Evolutionary conservation across 345 rosid species (phyloP).

Genomic region (Rhizophora mangle): DNA sequence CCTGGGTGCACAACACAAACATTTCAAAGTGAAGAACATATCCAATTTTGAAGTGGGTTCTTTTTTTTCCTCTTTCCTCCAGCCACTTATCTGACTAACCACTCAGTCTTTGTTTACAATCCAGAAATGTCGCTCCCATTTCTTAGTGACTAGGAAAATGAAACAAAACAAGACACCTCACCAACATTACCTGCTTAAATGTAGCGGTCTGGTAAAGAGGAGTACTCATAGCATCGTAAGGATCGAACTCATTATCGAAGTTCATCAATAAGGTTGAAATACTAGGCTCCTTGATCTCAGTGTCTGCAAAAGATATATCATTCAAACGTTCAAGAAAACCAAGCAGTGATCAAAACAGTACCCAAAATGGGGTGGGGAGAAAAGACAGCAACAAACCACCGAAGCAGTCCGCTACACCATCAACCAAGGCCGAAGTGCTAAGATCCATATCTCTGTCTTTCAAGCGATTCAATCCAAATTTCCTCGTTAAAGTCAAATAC

Average conservation of each 20-base stretch:
- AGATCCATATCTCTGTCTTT: slow-evolving; percentile 43
- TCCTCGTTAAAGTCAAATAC: slow-evolving; percentile 21
- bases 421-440: slow-evolving; percentile 41
- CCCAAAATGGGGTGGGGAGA: neutral
- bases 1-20: too few species aligned
- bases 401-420: slow-evolving; percentile 24
- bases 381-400: slow-evolving; percentile 33
- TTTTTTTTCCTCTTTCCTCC: too few species aligned
- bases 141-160: neutral
- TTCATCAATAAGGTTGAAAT: slow-evolving; percentile 72
- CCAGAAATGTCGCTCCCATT: too few species aligned
- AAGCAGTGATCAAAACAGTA: neutral
- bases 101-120: too few species aligned
- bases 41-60: too few species aligned
- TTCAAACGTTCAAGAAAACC: neutral
- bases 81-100: too few species aligned
- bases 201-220: slow-evolving; percentile 95
- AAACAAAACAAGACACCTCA: neutral
- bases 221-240: slow-evolving; percentile 73
- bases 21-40: too few species aligned
- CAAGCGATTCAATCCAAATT: slow-evolving; percentile 41
- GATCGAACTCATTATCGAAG: slow-evolving; percentile 68
- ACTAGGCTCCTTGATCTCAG: slow-evolving; percentile 49
- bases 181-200: slow-evolving; percentile 68
- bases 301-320: slow-evolving; percentile 33